Conservation (phyloP, 1,139 yeast species). For the Kodamaea alishanica region DNA sequence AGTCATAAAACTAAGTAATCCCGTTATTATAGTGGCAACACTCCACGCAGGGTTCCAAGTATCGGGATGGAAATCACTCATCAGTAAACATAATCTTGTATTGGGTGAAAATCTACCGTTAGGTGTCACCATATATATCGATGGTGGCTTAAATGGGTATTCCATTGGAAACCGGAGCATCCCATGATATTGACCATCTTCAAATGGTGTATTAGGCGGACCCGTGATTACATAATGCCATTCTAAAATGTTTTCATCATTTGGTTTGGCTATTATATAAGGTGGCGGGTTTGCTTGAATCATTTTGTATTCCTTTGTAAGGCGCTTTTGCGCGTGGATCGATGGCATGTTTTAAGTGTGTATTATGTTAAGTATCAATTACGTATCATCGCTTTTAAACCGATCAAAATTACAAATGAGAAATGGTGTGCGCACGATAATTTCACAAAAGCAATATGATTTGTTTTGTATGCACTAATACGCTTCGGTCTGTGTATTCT, state of each 20-base stretch:
- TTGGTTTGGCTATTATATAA: conserved; percentile 76
- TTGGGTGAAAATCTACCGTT: conserved; percentile 77
- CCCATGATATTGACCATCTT: conserved; percentile 87
- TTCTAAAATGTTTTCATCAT: conserved; percentile 49
- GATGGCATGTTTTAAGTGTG: conserved; percentile 38
- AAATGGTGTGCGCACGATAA: neutral
- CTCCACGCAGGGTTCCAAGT: conserved; percentile 97
- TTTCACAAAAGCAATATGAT: too few species aligned
- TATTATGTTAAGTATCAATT: too few species aligned
- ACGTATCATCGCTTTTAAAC: neutral
- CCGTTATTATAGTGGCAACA: conserved; percentile 80
- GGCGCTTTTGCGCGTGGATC: conserved; percentile 46
- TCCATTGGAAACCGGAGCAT: conserved; percentile 77
- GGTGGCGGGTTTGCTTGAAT: conserved; percentile 79
- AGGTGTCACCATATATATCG: conserved; percentile 87
- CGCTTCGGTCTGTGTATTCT: neutral
- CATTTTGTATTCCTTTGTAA: conserved; percentile 75
- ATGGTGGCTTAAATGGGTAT: conserved; percentile 91
- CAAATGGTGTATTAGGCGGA: conserved; percentile 83
- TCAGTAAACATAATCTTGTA: conserved; percentile 76
- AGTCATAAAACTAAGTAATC: conserved; percentile 83
- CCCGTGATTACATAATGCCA: conserved; percentile 85
- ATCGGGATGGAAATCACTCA: conserved; percentile 92
- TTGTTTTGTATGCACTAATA: too few species aligned
- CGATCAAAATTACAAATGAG: neutral